These are phyloP conservation scores for Rhizopogon salebrosus DNA, from an alignment of 768 basidiomycete genomes.

Conservation along the genomic window DNA sequence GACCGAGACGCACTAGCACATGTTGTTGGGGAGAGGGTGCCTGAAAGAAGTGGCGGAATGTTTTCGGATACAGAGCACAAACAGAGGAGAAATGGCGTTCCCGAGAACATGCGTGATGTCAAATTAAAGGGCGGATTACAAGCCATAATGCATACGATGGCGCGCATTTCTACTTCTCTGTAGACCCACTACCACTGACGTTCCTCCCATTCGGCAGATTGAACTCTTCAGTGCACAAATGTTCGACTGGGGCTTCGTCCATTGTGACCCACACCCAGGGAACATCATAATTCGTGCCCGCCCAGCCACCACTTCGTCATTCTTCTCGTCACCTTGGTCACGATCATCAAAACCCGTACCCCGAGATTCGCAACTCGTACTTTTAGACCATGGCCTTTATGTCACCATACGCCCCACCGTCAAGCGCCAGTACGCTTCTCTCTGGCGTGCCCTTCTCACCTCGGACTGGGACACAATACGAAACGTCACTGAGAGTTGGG, in stretches of 20 bases:
- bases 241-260: conserved; percentile 89
- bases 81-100: neutral
- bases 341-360: conserved; percentile 32
- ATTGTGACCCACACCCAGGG: conserved; percentile 74
- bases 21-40: conserved; percentile 47
- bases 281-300: conserved; percentile 69
- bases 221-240: conserved; percentile 86
- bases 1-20: conserved; percentile 52
- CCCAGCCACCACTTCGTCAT: conserved; percentile 11
- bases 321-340: neutral
- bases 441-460: conserved; percentile 67
- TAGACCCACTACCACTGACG: neutral
- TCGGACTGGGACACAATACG: conserved; percentile 51
- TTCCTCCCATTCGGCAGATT: conserved; percentile 20
- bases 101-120: neutral
- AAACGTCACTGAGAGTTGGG: conserved; percentile 53
- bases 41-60: neutral
- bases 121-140: conserved; percentile 53
- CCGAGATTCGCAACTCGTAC: conserved; percentile 59
- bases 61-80: neutral
- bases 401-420: conserved; percentile 66
- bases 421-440: conserved; percentile 65
- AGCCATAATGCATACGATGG: conserved; percentile 79
- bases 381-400: conserved; percentile 92
- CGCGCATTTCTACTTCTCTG: neutral